phyloP scores from a whole-genome alignment of 1,284 basidiomycete genomes.

The Microbotryomycetes sp. region DNA sequence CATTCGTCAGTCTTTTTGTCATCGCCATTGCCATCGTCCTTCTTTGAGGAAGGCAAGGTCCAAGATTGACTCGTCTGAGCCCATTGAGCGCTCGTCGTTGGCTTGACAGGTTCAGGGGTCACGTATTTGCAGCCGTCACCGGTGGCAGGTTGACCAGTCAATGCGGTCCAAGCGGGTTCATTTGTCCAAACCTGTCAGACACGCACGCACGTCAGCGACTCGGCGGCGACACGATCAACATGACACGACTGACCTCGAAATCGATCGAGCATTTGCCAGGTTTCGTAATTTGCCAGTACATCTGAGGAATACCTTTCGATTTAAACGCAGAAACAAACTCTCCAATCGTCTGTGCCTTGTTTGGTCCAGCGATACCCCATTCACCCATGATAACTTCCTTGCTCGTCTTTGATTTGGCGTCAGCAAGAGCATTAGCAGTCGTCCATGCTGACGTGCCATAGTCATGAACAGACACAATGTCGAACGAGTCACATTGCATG shows the following conservation, averaged over 20 bases:
- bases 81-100: background rate
- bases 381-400: constrained; percentile 41
- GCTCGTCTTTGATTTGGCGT: constrained; percentile 29
- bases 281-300: constrained; percentile 39
- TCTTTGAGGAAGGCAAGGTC: background rate
- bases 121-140: background rate
- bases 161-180: constrained; percentile 32
- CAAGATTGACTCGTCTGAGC: background rate
- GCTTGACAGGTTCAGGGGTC: background rate
- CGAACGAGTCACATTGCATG: constrained; percentile 42
- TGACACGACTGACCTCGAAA: constrained; percentile 29
- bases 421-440: constrained; percentile 40
- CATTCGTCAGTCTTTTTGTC: background rate
- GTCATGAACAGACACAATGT: constrained; percentile 46
- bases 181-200: constrained; percentile 32
- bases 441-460: constrained; percentile 43
- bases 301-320: constrained; percentile 36
- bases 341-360: constrained; percentile 43
- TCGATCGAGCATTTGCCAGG: constrained; percentile 31
- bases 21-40: background rate
- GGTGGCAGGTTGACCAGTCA: constrained; percentile 16
- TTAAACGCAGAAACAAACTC: constrained; percentile 42
- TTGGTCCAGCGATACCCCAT: constrained; percentile 45
- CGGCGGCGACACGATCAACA: too few relatives aligned
- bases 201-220: background rate